Base-by-base conservation (phyloP, 2,329 filamentous ascomycete species). In the Domatiomyces globalis region DNA sequence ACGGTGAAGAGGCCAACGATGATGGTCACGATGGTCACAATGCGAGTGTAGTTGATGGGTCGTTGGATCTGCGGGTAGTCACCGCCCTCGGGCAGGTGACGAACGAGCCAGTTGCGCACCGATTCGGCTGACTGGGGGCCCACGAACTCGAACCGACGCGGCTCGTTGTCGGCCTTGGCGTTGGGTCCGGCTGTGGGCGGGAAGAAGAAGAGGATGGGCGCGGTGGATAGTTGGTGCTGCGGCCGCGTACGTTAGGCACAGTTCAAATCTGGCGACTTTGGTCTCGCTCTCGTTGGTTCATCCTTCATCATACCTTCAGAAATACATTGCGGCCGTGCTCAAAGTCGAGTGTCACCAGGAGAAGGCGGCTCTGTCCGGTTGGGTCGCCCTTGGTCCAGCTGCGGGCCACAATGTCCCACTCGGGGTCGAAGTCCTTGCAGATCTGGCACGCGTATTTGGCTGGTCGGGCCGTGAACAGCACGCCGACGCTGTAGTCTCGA, bases 221-320 rank as follows among this genome's bases (percentile, higher is more conserved):
- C 92, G 46, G 90, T 95, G 81, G 95, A 87, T 43, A 98, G 81
- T 69, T 85, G 83, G 60, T 96, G 78, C 90, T 96, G 60, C 58
- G 52, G 39, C 20, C 39, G 20, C 12, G 43, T 58, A 43, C 15
- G 33, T 39, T 39, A 39, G 33, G 4, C 10, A 39, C 12, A 10
- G 10, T 49, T 49, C 43, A 2, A 20, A 7, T 33, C 25, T 25
- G 18, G 25, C 45, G n/a, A 25, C 19, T 36, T 22, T 46, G 20
- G 19, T 20, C 22, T n/a, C 20, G 27, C 10, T 33, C 29, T 5
- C 1, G 19, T n/a, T 9, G 25, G 12, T 15, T 15, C 33, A 15
- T 39, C 1, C 27, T 43, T 45, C 7, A n/a, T 45, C 17, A 58
- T 74, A 95, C 89, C 70, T 85, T 85, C 71, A 95, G 80, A 63